These are phyloP conservation scores for Nasturtium officinale DNA, from an alignment of 345 rosid genomes.

Conservation along the genomic window DNA sequence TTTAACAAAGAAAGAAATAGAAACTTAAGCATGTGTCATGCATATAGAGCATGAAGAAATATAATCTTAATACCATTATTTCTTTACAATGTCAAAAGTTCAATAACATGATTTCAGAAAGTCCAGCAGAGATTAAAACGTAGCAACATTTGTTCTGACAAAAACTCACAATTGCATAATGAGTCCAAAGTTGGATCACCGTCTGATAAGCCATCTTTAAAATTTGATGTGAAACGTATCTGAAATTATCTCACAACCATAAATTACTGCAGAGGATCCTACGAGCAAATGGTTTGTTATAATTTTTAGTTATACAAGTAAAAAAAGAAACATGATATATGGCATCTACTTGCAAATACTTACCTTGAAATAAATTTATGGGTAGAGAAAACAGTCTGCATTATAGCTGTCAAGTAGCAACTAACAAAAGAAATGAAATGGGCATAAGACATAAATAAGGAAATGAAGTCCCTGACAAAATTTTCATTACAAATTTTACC, in stretches of 20 bases:
- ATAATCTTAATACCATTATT: neutral
- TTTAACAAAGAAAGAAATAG: neutral
- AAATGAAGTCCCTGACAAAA: too few relatives aligned
- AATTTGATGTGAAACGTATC: constrained; percentile 69
- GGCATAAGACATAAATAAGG: too few relatives aligned
- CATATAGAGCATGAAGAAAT: constrained; percentile 17
- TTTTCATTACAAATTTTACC: too few relatives aligned
- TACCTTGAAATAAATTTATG: constrained; percentile 74
- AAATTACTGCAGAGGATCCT: constrained; percentile 20
- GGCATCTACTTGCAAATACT: constrained; percentile 35
- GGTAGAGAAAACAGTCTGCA: constrained; percentile 84
- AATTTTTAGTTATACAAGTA: constrained; percentile 8
- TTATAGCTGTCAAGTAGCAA: too few relatives aligned
- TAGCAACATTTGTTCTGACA: neutral
- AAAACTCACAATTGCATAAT: constrained; percentile 89
- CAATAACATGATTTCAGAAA: constrained; percentile 19
- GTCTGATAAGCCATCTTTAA: constrained; percentile 75
- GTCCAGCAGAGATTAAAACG: constrained; percentile 3
- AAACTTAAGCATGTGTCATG: constrained; percentile 19
- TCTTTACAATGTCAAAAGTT: constrained; percentile 5
- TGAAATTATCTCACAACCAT: constrained; percentile 41
- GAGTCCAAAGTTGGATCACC: constrained; percentile 94
- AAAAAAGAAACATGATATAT: constrained; percentile 13
- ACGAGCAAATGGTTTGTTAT: neutral
- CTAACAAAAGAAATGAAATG: too few relatives aligned